Percentiles rank a stretch among this genome's conserved stretches.
Evolutionary conservation across 345 rosid species (phyloP).

Genomic region (Mangifera indica): DNA sequence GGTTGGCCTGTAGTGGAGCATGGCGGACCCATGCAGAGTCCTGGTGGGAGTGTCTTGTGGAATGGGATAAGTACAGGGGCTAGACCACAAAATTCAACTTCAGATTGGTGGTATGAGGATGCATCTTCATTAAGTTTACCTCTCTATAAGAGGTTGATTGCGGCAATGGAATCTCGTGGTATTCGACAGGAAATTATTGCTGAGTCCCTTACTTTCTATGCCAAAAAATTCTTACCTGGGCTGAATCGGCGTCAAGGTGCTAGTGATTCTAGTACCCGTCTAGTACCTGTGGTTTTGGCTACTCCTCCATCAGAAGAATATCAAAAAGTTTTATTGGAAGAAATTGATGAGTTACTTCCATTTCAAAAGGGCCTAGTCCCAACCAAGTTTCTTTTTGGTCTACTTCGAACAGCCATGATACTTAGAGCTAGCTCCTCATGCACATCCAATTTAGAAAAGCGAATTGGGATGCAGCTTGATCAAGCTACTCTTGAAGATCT

Average conservation of each 20-base stretch:
- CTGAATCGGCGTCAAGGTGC: constrained; percentile 70
- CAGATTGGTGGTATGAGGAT: constrained; percentile 99
- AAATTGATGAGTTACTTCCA: constrained; percentile 67
- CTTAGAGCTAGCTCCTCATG: constrained; percentile 62
- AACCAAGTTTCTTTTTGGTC: constrained; percentile 76
- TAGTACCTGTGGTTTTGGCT: constrained; percentile 51
- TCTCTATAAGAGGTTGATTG: constrained; percentile 71
- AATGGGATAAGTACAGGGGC: constrained; percentile 98
- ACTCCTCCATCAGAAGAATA: constrained; percentile 75
- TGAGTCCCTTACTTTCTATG: constrained; percentile 69
- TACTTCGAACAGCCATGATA: constrained; percentile 81
- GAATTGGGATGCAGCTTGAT: constrained; percentile 96
- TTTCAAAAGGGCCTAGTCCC: constrained; percentile 77
- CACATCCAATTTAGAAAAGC: constrained; percentile 68
- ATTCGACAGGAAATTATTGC: constrained; percentile 72
- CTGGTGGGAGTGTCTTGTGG: constrained; percentile 95
- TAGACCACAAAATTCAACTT: constrained; percentile 64
- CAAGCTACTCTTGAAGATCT: constrained; percentile 93
- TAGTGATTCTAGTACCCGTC: constrained; percentile 60
- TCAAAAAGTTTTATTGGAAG: constrained; percentile 76
- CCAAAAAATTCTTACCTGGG: constrained; percentile 82
- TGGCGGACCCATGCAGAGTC: constrained; percentile 95
- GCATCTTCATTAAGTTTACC: constrained; percentile 69
- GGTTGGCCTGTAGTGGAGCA: constrained; percentile 95
- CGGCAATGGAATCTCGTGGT: constrained; percentile 73